Conservation (phyloP, 345 rosid genomes). For the Orychophragmus violaceus region DNA sequence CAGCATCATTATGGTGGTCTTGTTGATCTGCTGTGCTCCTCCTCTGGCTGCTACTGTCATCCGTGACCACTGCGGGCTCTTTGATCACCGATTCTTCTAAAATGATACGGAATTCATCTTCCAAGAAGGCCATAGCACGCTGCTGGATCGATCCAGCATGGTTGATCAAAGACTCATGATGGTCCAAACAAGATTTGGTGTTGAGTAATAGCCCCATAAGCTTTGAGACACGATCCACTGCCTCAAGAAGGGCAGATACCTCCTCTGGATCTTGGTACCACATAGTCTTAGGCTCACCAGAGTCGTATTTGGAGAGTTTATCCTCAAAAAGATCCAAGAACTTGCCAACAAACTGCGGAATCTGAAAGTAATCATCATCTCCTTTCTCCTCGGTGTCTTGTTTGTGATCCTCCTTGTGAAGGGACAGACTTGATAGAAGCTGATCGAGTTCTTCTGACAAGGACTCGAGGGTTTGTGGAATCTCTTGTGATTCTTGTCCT, state of each 20-base stretch:
- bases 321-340: slow-evolving; percentile 61
- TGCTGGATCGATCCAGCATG: slow-evolving; percentile 56
- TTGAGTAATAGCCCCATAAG: slow-evolving; percentile 31
- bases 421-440: slow-evolving; percentile 30
- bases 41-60: slow-evolving; percentile 26
- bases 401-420: slow-evolving; percentile 13
- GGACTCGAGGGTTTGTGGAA: slow-evolving; percentile 38
- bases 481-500: slow-evolving; percentile 30
- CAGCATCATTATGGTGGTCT: slow-evolving; percentile 26
- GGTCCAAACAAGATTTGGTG: slow-evolving; percentile 36
- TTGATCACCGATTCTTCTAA: slow-evolving; percentile 35
- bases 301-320: slow-evolving; percentile 36
- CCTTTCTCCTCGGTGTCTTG: not conserved
- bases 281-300: slow-evolving; percentile 34
- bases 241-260: slow-evolving; percentile 38
- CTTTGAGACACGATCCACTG: slow-evolving; percentile 48
- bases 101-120: slow-evolving; percentile 58
- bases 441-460: slow-evolving; percentile 49
- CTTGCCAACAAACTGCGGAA: slow-evolving; percentile 47
- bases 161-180: slow-evolving; percentile 37
- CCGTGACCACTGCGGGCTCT: not conserved
- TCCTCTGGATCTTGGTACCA: slow-evolving; percentile 39
- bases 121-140: slow-evolving; percentile 68
- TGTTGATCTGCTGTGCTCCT: slow-evolving; percentile 26
- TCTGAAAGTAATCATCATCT: slow-evolving; percentile 22